These are phyloP conservation scores for Phytopythium delawarense DNA, from an alignment of 352 stramenopile genomes.

Conservation along the genomic window DNA sequence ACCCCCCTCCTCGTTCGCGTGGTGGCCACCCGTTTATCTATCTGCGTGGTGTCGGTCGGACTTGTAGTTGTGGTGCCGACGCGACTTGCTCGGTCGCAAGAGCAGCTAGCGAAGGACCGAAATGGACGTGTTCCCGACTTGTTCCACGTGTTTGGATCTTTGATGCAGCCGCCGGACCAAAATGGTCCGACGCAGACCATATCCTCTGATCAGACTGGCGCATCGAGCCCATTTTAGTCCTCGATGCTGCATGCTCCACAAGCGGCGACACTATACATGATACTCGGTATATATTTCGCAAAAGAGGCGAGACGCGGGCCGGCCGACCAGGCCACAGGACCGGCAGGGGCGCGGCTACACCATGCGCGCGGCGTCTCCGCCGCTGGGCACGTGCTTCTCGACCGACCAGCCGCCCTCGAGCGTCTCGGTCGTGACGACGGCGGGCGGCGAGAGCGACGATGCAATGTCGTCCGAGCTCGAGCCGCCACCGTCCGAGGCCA, in stretches of 20 bases:
- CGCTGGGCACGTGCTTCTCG: conserved; percentile 64
- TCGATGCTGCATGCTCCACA: no score
- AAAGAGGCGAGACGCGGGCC: neutral
- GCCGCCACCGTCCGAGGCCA: conserved; percentile 41
- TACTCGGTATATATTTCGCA: neutral
- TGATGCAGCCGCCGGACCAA: neutral
- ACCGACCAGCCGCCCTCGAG: conserved; percentile 83
- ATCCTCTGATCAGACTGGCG: no score
- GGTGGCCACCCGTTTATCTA: neutral
- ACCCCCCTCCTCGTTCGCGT: neutral
- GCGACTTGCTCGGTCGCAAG: neutral
- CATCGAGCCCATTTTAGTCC: neutral
- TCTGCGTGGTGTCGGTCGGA: neutral
- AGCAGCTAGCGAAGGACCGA: neutral
- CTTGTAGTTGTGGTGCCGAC: neutral
- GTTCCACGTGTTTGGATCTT: neutral
- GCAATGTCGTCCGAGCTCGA: conserved; percentile 14
- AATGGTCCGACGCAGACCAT: neutral
- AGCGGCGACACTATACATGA: neutral
- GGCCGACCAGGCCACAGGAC: neutral
- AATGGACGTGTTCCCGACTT: neutral
- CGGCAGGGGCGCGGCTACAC: conserved; percentile 24
- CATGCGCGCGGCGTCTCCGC: conserved; percentile 38
- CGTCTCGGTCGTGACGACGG: conserved; percentile 59
- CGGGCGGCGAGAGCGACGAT: conserved; percentile 18